These are phyloP conservation scores for Prunus kanzakura DNA, from an alignment of 306 rosid genomes.

Conservation along the genomic window DNA sequence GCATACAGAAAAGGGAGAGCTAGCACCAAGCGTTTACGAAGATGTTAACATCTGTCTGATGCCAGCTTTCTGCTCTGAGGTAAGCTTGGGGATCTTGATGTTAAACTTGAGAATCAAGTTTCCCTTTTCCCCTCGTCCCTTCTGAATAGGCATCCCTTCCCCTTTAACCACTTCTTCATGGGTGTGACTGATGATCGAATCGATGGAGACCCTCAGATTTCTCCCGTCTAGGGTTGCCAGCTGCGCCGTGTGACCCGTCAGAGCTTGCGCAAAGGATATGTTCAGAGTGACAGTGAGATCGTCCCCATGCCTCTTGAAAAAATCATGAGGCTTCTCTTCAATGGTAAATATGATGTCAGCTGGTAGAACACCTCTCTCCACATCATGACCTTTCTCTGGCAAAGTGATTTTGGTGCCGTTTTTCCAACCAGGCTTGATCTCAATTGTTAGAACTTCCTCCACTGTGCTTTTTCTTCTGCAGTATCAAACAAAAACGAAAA, in stretches of 20 bases:
- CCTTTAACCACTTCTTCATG: constrained; percentile 82
- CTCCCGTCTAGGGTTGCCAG: constrained; percentile 71
- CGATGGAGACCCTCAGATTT: constrained; percentile 46
- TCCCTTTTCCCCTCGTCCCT: constrained; percentile 72
- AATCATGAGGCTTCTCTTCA: constrained; percentile 76
- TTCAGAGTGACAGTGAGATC: constrained; percentile 68
- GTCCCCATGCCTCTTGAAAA: constrained; percentile 78
- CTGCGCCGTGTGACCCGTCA: constrained; percentile 69
- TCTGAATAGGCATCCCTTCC: constrained; percentile 89
- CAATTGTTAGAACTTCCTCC: constrained; percentile 78
- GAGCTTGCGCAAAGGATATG: constrained; percentile 78
- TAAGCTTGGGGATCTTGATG: constrained; percentile 72
- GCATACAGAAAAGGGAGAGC: constrained; percentile 3
- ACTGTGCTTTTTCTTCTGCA: constrained; percentile 62
- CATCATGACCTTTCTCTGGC: constrained; percentile 75
- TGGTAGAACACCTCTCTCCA: constrained; percentile 60
- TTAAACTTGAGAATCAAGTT: constrained; percentile 82
- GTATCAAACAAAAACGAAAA: constrained; percentile 7
- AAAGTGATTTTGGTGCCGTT: constrained; percentile 89
- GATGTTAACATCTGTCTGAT: constrained; percentile 59
- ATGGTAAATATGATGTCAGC: constrained; percentile 79
- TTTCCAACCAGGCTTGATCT: constrained; percentile 96
- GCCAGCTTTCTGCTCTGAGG: constrained; percentile 73
- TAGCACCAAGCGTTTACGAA: constrained; percentile 11
- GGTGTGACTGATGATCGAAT: constrained; percentile 51